phyloP scores from a whole-genome alignment of 495 filamentous ascomycete genomes.

The Geoglossum glabrum region DNA sequence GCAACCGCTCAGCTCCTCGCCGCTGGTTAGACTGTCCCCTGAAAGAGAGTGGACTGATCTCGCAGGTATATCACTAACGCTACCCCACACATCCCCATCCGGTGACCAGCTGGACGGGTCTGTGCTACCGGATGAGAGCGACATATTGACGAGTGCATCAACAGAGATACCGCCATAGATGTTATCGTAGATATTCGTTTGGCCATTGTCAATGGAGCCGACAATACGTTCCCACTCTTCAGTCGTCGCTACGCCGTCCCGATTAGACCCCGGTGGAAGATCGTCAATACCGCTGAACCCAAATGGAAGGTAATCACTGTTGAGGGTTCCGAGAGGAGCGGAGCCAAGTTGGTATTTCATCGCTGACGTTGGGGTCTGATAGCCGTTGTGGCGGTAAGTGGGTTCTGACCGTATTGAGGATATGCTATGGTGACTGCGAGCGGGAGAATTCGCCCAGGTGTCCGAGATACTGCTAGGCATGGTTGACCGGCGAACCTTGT shows the following conservation, averaged over 20 bases:
- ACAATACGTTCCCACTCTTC: constrained; percentile 66
- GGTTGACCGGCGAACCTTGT: background rate
- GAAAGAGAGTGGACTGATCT: constrained; percentile 37
- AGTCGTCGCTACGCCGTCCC: constrained; percentile 20
- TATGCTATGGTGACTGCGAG: background rate
- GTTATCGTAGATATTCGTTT: constrained; percentile 62
- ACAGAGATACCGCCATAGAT: constrained; percentile 56
- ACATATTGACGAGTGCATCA: constrained; percentile 24
- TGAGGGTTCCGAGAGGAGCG: constrained; percentile 15
- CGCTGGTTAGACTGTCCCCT: constrained; percentile 49
- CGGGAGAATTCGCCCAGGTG: background rate
- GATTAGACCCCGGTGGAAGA: background rate
- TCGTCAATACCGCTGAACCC: constrained; percentile 5
- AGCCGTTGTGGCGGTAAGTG: background rate
- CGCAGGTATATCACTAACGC: constrained; percentile 30
- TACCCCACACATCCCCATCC: constrained; percentile 31
- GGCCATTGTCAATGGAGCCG: constrained; percentile 55
- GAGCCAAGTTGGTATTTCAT: constrained; percentile 9
- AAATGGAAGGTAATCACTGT: constrained; percentile 34
- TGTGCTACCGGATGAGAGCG: constrained; percentile 19
- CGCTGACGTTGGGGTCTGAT: background rate
- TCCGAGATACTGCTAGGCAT: background rate
- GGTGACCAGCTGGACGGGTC: constrained; percentile 29
- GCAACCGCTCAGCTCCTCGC: constrained; percentile 16
- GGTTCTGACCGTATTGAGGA: background rate